Evolutionary conservation across 2,329 filamentous ascomycete genomes (phyloP), one percentile per base, ranked within the genome.

Genomic region (Penicillium hordei): DNA sequence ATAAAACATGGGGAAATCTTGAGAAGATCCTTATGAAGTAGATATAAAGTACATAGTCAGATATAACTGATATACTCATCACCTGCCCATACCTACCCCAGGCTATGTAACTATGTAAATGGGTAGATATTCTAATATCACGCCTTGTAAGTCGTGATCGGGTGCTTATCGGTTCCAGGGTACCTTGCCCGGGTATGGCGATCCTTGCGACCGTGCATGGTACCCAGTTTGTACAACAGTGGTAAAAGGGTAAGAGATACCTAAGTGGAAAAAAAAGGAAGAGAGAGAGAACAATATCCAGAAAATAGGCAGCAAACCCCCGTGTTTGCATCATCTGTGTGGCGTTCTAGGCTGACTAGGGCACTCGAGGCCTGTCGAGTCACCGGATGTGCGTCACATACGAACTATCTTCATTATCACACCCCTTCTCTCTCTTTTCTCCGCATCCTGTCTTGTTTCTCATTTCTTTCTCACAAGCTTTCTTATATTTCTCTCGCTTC

Each of bases 331-430:
- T 52, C 49, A 34, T 52, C 29, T 44, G 49, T 42, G 49, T 52
- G 49, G 49, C 49, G 49, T 44, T 52, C 39, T 52, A 52, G 49
- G 49, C 49, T 44, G 29, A 52, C 38, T 33, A 31, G 38, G 27
- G 25, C 49, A 55, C 52, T 49, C 52, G 60, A 61, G 62, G 63
- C 60, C 56, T 60, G 58, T 71, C 72, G 72, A 77, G 75, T 77
- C 75, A 76, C 72, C 71, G 69, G 71, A 69, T 70, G 67, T 76
- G 75, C 75, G 75, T 77, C 75, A 76, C 75, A 72, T 68, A 69
- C 64, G 59, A 52, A 52, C 61, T 58, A 58, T 60, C 58, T 59
- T 61, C 52, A 58, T 59, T 48, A 59, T 59, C 46, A 52, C 51
- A 60, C 59, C 59, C 61, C 58, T 57, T 59, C 57, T 40, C 60